Evolutionary conservation across 2,329 filamentous ascomycete species (phyloP), one percentile per base, ranked within the genome.

Genomic region (Ophiostoma montium): DNA sequence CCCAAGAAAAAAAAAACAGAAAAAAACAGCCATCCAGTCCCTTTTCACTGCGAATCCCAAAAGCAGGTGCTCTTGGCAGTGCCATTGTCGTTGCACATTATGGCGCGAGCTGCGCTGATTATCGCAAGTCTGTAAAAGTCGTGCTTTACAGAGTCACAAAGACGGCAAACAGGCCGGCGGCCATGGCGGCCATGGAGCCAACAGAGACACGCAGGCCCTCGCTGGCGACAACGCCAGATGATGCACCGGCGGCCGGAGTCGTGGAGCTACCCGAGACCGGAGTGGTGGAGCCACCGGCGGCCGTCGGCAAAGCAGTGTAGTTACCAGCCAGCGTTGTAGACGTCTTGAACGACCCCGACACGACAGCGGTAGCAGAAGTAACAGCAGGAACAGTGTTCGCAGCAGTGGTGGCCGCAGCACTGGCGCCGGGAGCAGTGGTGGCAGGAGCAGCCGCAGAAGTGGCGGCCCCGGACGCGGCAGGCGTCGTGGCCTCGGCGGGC

Each of bases 181-280:
- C 55, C 13, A 68, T 56, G 15, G 63, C 65, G 10, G 58, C 58
- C 33, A 63, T 51, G 1, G 65, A 67, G 27, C 61, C 61, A 5
- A 57, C 58, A 9, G 63, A 42, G 39, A 42, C 53, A 27, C 59
- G 57, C 32, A 56, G 60, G 1, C 62, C 65, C 9, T 57, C 61
- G 52, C 55, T 60, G 21, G 58, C 56, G 9, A 58, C 49, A 18
- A 54, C 50, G 32, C 54, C 52, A 0, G 59, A 55, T 11, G 56
- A 41, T 7, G 51, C 19, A 33, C 35, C 38, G 19, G n/a, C n/a
- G 8, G 23, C 35, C 18, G 35, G 7, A n/a, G 42, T 31, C 15
- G 47, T 45, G n/a, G 39, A 21, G 13, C 7, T 16, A 35, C 27
- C 35, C 10, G 30, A 21, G 30, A 31, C 16, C 33, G 30, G 1